Evolutionary conservation across 768 basidiomycete genomes (phyloP), one percentile per base, ranked within the genome.

Genomic region (Boletus fagicola): DNA sequence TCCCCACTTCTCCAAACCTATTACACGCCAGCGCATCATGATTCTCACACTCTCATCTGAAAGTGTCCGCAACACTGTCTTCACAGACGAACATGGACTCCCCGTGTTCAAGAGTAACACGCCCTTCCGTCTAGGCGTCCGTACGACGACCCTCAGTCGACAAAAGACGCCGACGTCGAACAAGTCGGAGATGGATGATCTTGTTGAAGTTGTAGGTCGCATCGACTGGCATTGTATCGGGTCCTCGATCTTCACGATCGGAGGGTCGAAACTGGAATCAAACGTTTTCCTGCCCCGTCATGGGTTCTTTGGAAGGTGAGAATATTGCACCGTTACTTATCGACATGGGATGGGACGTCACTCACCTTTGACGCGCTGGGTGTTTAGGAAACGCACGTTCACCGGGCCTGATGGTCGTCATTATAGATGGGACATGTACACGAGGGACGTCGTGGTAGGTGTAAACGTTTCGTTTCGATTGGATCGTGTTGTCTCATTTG

Each of bases 141-240:
- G 56, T 5, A 63, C 64, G 44, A 69, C 62, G 16, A 63, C 70
- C 4, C 60, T 66, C 38, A 49, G 49, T 58, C 57, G 57, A 43
- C 54, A 61, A 35, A 46, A 2, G 15, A 12, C 35, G 49, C 22
- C 46, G n/a, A 18, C 57, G 47, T n/a, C 61, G 24, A 20, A 43
- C 38, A 16, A 7, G 11, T 16, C 20, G 12, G 57, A 48, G n/a
- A 55, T 51, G 52, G 57, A 50, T 1, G 66, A 69, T 44, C 59
- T 62, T n/a, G 69, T 65, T 31, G 64, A 67, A 4, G 58, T 65
- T 6, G 47, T 76, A 43, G 74, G 69, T 16, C 53, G 63, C 44
- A 75, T 78, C 15, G 65, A 70, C 4, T 76, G 74, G 72, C 62
- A 65, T 16, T 49, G 53, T 10, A 20, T 74, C n/a, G 55, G 60